These are phyloP conservation scores for Brassica napus DNA, from an alignment of 345 rosid species.

Conservation along the genomic window DNA sequence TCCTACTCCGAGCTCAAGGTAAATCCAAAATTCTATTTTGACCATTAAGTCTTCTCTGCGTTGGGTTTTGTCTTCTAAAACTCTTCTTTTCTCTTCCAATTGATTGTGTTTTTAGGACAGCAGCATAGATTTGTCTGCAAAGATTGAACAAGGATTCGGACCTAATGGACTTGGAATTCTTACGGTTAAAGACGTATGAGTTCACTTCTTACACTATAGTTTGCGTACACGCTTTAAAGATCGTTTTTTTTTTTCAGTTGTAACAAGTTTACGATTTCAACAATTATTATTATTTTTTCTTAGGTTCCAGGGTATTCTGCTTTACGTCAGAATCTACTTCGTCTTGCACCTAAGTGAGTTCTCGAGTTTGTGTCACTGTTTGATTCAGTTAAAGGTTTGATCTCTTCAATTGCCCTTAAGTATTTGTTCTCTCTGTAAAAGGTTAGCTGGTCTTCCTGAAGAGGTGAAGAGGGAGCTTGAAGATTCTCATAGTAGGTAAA, in stretches of 20 bases:
- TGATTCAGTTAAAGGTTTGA: neutral
- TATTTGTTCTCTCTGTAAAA: conserved; percentile 38
- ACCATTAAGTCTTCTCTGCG: neutral
- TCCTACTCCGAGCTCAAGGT: conserved; percentile 79
- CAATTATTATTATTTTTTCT: conserved; percentile 16
- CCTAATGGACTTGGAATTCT: conserved; percentile 84
- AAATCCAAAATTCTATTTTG: neutral
- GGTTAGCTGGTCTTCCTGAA: conserved; percentile 79
- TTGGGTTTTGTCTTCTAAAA: conserved; percentile 9
- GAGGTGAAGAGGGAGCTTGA: conserved; percentile 81
- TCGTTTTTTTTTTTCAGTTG: neutral
- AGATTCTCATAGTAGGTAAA: conserved; percentile 81
- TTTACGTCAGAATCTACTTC: conserved; percentile 71
- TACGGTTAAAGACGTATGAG: conserved; percentile 59
- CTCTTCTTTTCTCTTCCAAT: neutral
- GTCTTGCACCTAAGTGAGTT: conserved; percentile 65
- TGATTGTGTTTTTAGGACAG: conserved; percentile 46
- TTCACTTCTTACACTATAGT: neutral
- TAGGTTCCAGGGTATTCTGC: conserved; percentile 84
- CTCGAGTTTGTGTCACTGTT: neutral
- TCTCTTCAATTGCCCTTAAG: neutral
- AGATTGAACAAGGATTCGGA: conserved; percentile 87
- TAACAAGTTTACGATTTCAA: neutral
- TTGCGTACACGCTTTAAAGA: neutral
- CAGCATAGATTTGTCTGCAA: conserved; percentile 56